phyloP scores from a whole-genome alignment of 148 eudicot genomes.

The Cornus kousa region DNA sequence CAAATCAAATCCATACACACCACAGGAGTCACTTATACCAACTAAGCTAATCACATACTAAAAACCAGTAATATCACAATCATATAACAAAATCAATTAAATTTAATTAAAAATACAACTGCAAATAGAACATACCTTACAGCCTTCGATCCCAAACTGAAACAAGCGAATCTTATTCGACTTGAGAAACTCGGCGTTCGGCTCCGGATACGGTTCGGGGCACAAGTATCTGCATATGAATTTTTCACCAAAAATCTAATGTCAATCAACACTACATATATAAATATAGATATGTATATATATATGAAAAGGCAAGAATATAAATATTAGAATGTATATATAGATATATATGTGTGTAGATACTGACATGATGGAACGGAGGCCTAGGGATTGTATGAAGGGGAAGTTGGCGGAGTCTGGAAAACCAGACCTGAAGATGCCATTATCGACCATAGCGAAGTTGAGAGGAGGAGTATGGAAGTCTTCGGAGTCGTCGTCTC shows the following conservation, averaged over 20 bases:
- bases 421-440: constrained; percentile 87
- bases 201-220: constrained; percentile 87
- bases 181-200: constrained; percentile 60
- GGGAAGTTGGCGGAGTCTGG: constrained; percentile 72
- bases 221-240: constrained; percentile 62
- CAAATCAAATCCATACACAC: background rate
- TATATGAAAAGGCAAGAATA: background rate
- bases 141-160: constrained; percentile 83
- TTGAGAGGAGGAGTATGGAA: constrained; percentile 68
- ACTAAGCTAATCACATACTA: background rate
- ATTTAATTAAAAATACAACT: background rate
- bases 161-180: constrained; percentile 66
- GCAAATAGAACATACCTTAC: constrained; percentile 47
- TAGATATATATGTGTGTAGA: background rate
- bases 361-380: constrained; percentile 78
- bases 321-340: too few relatives aligned
- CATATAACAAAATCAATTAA: background rate
- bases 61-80: background rate
- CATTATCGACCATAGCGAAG: constrained; percentile 79
- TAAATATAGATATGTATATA: background rate
- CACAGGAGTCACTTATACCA: background rate
- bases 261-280: background rate
- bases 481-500: constrained; percentile 23
- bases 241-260: background rate
- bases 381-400: constrained; percentile 72